Evolutionary conservation across 2,329 filamentous ascomycete genomes (phyloP).

Genomic region (Emergomyces pasteurianus): DNA sequence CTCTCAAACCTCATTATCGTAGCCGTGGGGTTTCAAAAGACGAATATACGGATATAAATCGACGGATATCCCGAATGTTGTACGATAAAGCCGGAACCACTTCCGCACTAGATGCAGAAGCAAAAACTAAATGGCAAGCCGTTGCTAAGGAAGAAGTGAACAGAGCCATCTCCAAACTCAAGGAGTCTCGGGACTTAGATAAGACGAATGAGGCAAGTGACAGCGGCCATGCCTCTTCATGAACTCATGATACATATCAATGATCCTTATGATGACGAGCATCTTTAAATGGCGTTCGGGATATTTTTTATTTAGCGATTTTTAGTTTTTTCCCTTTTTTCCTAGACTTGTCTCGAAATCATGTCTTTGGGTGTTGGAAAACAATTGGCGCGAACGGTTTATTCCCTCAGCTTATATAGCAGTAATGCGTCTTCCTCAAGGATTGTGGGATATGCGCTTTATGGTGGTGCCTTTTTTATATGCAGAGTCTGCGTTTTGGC

Average conservation of each 20-base stretch:
- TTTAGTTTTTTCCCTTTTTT: background rate
- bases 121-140: slow-evolving; percentile 59
- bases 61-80: slow-evolving; percentile 73
- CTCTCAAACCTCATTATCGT: slow-evolving; percentile 71
- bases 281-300: background rate
- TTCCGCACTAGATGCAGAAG: slow-evolving; percentile 48
- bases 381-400: background rate
- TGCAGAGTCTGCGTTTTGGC: background rate
- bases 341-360: background rate
- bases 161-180: slow-evolving; percentile 47
- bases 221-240: slow-evolving; percentile 8
- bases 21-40: slow-evolving; percentile 71
- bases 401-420: background rate
- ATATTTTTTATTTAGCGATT: background rate
- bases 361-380: background rate
- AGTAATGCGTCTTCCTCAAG: background rate
- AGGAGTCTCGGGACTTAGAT: slow-evolving; percentile 7
- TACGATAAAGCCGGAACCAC: slow-evolving; percentile 54
- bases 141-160: slow-evolving; percentile 69
- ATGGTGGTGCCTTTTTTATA: background rate
- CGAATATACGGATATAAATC: slow-evolving; percentile 86
- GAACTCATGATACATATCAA: background rate
- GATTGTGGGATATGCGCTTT: background rate
- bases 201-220: slow-evolving; percentile 10
- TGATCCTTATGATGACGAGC: background rate